These are phyloP conservation scores for Arabidopsis thaliana DNA, from an alignment of 345 rosid genomes.

Conservation along the genomic window TAIR10.1 NC_003074.8:19169001-19169500, in stretches of 20 bases:
- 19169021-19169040: constrained; percentile 72
- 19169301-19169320: constrained; percentile 87
- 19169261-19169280: constrained; percentile 71
- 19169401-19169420: constrained; percentile 90
- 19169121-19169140: constrained; percentile 70
- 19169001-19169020: constrained; percentile 79
- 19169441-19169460: constrained; percentile 92
- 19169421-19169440: constrained; percentile 87
- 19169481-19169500: constrained; percentile 92
- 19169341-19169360: constrained; percentile 97
- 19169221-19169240: constrained; percentile 85
- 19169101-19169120: constrained; percentile 63
- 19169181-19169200: constrained; percentile 82
- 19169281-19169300: constrained; percentile 92
- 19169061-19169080: constrained; percentile 72
- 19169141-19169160: constrained; percentile 76
- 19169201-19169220: constrained; percentile 68
- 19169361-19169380: constrained; percentile 78
- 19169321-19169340: constrained; percentile 81
- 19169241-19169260: constrained; percentile 74
- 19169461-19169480: constrained; percentile 76
- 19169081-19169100: constrained; percentile 57
- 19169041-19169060: constrained; percentile 80
- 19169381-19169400: constrained; percentile 83
- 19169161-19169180: constrained; percentile 84